Conservation (phyloP, 164 flowering plant genomes). For the Amborella trichopoda region DNA sequence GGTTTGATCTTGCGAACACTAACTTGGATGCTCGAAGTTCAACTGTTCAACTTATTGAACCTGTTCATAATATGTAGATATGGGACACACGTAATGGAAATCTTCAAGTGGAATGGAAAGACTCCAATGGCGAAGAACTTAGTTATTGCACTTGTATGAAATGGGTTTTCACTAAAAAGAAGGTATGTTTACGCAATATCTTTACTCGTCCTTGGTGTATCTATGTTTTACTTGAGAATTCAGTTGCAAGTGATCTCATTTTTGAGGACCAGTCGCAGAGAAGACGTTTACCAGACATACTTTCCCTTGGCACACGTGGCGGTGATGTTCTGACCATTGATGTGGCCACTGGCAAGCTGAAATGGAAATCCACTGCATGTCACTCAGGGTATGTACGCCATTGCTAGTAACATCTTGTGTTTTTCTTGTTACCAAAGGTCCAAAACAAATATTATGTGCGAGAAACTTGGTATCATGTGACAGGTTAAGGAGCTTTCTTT, state of each 20-base stretch:
- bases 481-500: not conserved
- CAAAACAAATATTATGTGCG: not conserved
- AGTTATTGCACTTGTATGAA: constrained; percentile 19
- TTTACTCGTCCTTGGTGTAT: too few relatives aligned
- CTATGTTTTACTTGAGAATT: not conserved
- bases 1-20: too few relatives aligned
- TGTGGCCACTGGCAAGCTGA: constrained; percentile 15
- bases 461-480: not conserved
- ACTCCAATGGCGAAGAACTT: constrained; percentile 7
- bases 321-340: constrained; percentile 22
- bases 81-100: constrained; percentile 26
- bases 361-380: constrained; percentile 17
- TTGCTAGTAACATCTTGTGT: not conserved
- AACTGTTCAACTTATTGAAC: too few relatives aligned
- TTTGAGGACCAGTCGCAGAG: not conserved
- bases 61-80: constrained; percentile 19
- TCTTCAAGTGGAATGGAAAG: constrained; percentile 25
- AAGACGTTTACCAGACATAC: constrained; percentile 1
- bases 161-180: constrained; percentile 23
- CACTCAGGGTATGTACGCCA: constrained; percentile 20
- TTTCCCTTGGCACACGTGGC: constrained; percentile 22
- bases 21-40: too few relatives aligned
- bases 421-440: not conserved
- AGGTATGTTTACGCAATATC: constrained; percentile 14
- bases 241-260: not conserved